Percentiles rank a stretch among this genome's conserved stretches.
These are phyloP conservation scores for Cordyceps farinosa DNA, from an alignment of 2,329 filamentous ascomycete species.

Conservation along the genomic window DNA sequence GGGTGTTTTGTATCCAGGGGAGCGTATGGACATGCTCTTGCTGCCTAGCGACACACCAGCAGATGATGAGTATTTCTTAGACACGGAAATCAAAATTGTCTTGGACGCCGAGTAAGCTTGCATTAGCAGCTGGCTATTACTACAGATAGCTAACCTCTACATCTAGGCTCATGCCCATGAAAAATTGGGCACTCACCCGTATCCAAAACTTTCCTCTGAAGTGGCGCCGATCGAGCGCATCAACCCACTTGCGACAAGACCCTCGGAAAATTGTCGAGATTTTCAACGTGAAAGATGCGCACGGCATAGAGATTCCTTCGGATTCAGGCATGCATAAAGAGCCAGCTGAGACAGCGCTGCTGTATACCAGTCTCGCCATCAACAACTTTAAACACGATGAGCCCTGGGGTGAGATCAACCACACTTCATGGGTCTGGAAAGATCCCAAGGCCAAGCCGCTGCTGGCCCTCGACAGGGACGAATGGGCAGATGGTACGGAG, in stretches of 20 bases:
- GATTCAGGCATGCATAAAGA: not conserved
- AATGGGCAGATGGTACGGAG: slow-evolving; percentile 19
- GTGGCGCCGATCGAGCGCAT: not conserved
- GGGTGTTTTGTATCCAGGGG: slow-evolving; percentile 24
- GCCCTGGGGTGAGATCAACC: slow-evolving; percentile 24
- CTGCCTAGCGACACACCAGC: not conserved
- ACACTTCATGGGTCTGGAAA: slow-evolving; percentile 22
- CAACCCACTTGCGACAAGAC: not conserved
- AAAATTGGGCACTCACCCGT: slow-evolving; percentile 22
- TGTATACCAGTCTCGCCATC: slow-evolving; percentile 23
- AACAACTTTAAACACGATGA: slow-evolving; percentile 22
- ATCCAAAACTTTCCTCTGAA: slow-evolving; percentile 22
- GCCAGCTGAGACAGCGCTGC: slow-evolving; percentile 20
- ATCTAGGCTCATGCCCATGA: slow-evolving; percentile 22
- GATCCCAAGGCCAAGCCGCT: slow-evolving; percentile 19
- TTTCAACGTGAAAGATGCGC: slow-evolving; percentile 8
- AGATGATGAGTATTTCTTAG: not conserved
- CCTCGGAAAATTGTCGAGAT: not conserved
- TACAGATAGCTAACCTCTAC: not conserved
- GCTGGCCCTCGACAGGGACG: slow-evolving; percentile 17
- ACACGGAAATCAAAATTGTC: slow-evolving; percentile 16
- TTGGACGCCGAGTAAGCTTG: slow-evolving; percentile 15
- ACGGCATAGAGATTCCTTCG: not conserved
- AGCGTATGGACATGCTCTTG: slow-evolving; percentile 23
- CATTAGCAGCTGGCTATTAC: not conserved